Conservation (phyloP, 176 grass and related monocot genomes). For the Eragrostis curvula region DNA sequence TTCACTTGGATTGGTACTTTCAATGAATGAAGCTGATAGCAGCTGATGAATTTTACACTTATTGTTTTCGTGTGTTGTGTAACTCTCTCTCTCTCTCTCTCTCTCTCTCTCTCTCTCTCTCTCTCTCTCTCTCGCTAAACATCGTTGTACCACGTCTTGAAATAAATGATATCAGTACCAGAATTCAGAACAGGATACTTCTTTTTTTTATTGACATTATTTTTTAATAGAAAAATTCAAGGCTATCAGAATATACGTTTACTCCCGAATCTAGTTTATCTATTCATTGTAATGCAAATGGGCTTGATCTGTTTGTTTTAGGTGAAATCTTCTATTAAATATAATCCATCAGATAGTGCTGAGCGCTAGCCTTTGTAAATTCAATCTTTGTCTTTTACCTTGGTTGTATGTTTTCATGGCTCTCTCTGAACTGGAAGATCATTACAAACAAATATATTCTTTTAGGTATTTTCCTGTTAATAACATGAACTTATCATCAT, state of each 20-base stretch:
- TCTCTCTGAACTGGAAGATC: no score
- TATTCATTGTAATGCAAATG: background rate
- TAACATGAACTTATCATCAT: background rate
- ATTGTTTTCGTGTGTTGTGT: background rate
- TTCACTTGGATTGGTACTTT: background rate
- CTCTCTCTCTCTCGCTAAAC: no score
- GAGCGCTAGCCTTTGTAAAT: background rate
- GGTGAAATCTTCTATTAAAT: background rate
- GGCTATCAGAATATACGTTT: background rate
- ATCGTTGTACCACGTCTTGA: background rate
- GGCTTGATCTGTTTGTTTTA: background rate
- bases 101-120: no score
- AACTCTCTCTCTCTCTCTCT: no score
- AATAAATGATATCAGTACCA: constrained; percentile 11
- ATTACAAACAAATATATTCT: background rate
- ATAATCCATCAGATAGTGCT: background rate
- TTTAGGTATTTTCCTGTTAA: background rate
- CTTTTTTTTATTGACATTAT: background rate
- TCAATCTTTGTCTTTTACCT: background rate
- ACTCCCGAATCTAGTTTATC: background rate
- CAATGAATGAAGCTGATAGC: constrained; percentile 15
- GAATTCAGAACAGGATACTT: background rate
- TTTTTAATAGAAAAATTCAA: background rate
- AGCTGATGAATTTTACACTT: constrained; percentile 10
- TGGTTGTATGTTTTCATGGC: background rate